phyloP scores from a whole-genome alignment of 176 grass and related monocot genomes.

The Cocos nucifera region DNA sequence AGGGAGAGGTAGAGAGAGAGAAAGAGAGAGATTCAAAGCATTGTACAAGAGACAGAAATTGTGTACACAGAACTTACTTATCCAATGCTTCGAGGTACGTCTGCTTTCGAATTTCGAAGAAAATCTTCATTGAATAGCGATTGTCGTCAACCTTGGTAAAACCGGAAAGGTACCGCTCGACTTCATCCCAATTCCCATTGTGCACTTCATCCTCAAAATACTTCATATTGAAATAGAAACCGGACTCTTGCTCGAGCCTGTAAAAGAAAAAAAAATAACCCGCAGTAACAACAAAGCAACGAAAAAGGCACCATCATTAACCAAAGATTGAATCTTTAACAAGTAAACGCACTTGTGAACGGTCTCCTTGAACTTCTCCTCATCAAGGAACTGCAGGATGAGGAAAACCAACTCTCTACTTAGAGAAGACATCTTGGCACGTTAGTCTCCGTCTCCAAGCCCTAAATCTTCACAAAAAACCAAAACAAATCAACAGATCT shows the following conservation, averaged over 20 bases:
- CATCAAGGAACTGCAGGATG: slow-evolving; percentile 90
- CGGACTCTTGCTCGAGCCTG: slow-evolving; percentile 84
- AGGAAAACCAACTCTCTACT: slow-evolving; percentile 75
- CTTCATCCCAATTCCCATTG: slow-evolving; percentile 79
- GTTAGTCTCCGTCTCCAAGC: too few relatives aligned
- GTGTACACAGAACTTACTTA: slow-evolving; percentile 34
- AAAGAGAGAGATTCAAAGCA: background rate
- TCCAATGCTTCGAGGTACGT: slow-evolving; percentile 85
- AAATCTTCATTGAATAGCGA: slow-evolving; percentile 81
- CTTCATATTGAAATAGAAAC: slow-evolving; percentile 95
- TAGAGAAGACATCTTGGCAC: slow-evolving; percentile 45
- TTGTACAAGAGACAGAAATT: too few relatives aligned
- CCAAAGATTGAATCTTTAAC: background rate
- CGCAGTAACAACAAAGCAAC: background rate
- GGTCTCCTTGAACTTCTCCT: slow-evolving; percentile 88
- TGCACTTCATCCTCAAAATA: slow-evolving; percentile 80
- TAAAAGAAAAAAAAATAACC: background rate
- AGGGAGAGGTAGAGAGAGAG: background rate
- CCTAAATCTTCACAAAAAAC: too few relatives aligned
- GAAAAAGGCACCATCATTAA: background rate
- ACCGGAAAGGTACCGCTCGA: slow-evolving; percentile 68
- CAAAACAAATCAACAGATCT: too few relatives aligned
- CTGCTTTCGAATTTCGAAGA: slow-evolving; percentile 88
- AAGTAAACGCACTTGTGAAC: slow-evolving; percentile 58
- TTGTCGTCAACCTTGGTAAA: slow-evolving; percentile 91